These are phyloP conservation scores for Chaetomium tenue DNA, from an alignment of 495 filamentous ascomycete species.

Conservation along the genomic window DNA sequence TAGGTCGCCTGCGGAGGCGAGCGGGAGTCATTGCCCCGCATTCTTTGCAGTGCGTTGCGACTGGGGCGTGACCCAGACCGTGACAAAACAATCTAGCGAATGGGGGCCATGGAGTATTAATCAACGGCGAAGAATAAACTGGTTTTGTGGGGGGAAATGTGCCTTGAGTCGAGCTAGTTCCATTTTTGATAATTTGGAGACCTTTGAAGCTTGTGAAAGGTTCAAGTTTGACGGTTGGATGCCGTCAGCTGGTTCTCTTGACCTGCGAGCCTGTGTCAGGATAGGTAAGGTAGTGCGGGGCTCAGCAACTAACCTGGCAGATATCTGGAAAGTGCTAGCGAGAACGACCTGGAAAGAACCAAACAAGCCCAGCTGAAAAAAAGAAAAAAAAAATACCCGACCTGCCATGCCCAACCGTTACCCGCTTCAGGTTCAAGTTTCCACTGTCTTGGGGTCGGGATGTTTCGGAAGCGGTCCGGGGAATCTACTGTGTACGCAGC, in stretches of 20 bases:
- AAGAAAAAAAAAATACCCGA: too few species aligned
- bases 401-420: not conserved
- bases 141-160: not conserved
- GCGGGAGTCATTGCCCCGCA: constrained; percentile 9
- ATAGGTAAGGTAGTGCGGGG: not conserved
- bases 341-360: too few species aligned
- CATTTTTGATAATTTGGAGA: not conserved
- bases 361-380: not conserved
- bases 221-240: not conserved
- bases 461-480: not conserved
- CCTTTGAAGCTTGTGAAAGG: not conserved
- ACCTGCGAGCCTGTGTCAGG: too few species aligned
- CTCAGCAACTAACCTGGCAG: not conserved
- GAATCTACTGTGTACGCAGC: too few species aligned
- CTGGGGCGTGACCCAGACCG: not conserved
- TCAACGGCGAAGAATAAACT: not conserved
- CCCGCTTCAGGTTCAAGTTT: not conserved
- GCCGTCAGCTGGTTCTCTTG: not conserved
- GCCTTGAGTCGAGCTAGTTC: not conserved
- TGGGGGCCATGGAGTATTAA: not conserved
- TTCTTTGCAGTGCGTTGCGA: not conserved
- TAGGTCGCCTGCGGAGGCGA: not conserved
- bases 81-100: not conserved
- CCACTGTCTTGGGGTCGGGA: not conserved
- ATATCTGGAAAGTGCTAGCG: not conserved